Percentiles rank a stretch among this genome's conserved stretches.
These are phyloP conservation scores for Wickerhamomyces sp. DNA, from an alignment of 1,139 yeast genomes.

Conservation along the genomic window DNA sequence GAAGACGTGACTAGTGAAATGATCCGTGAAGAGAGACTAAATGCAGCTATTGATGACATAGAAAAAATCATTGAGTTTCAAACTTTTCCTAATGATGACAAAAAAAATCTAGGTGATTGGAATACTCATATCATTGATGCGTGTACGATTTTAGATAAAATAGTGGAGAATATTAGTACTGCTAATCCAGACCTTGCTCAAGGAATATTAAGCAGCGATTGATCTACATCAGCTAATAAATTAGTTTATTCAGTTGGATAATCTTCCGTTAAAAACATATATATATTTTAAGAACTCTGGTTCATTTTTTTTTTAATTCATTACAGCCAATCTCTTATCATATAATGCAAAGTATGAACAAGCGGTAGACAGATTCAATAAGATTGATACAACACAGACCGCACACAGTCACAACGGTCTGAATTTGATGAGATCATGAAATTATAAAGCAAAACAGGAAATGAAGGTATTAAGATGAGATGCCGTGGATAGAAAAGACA, in stretches of 20 bases:
- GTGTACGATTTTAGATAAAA: constrained; percentile 17
- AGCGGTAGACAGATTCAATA: too few relatives aligned
- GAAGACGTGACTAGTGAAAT: constrained; percentile 15
- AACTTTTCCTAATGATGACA: background rate
- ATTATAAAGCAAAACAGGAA: too few relatives aligned
- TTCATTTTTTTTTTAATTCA: too few relatives aligned
- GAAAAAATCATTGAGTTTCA: constrained; percentile 29
- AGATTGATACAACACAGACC: too few relatives aligned
- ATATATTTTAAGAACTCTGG: too few relatives aligned
- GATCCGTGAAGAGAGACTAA: constrained; percentile 16
- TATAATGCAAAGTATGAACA: too few relatives aligned
- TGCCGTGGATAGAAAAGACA: background rate
- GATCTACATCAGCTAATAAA: background rate
- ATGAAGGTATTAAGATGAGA: too few relatives aligned
- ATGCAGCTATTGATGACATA: constrained; percentile 34
- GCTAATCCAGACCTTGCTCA: background rate
- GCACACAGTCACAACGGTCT: too few relatives aligned
- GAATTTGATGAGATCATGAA: too few relatives aligned
- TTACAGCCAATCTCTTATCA: too few relatives aligned
- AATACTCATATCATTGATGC: constrained; percentile 18
- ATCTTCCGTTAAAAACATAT: background rate
- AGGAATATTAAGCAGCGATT: background rate
- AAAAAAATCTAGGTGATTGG: constrained; percentile 13
- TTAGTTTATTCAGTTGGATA: too few relatives aligned
- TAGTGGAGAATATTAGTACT: constrained; percentile 11